Evolutionary conservation across 495 filamentous ascomycete species (phyloP), one percentile per base, ranked within the genome.

Genomic region (Clohesyomyces aquaticus): DNA sequence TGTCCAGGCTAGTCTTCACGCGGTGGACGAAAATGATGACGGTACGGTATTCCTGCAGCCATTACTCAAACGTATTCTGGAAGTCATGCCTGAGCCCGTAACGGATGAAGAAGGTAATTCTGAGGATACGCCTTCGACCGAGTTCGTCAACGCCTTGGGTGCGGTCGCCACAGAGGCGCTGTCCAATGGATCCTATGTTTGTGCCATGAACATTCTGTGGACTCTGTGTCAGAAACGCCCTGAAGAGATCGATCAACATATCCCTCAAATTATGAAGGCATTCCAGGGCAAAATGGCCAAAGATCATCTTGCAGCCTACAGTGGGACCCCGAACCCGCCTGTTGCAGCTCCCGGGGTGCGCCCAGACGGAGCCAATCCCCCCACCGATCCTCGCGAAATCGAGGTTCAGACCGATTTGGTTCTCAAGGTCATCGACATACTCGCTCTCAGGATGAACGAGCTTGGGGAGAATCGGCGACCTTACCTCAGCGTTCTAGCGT

Each of bases 401-500:
- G 89, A 96, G 69, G 85, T 96, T 51, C 91, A 92, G 27, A 91
- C 90, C 4, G 84, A 88, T 45, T 77, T 98, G 48, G 96, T 96
- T 67, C 82, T 96, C 59, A 99, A 97, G 78, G 89, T 92, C 0
- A 91, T 98, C 67, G 92, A 98, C 70, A 83, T 96, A 49, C 88
- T 93, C 3, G 88, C 93, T 0, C 84, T 90, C 54, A 88, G 95
- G 51, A 97, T 99, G 86, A 92, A 93, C 69, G 86, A 87, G 48
- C 85, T 99, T n/a, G 91, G 89, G 9, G 95, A 99, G 65, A 88
- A 93, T 69, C 81, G 95, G 22, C 81, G 95, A 42, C 93, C 93
- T 1, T 99, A 96, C 78, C 80, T 99, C 1, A 96, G 92, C 71
- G 93, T 96, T 18, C 78, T 99, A 50, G 95, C 95, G 4, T 91